Percentiles rank a stretch among this genome's conserved stretches.
Evolutionary conservation across 2,329 filamentous ascomycete genomes (phyloP).

Genomic region (Clarireedia monteithiana): DNA sequence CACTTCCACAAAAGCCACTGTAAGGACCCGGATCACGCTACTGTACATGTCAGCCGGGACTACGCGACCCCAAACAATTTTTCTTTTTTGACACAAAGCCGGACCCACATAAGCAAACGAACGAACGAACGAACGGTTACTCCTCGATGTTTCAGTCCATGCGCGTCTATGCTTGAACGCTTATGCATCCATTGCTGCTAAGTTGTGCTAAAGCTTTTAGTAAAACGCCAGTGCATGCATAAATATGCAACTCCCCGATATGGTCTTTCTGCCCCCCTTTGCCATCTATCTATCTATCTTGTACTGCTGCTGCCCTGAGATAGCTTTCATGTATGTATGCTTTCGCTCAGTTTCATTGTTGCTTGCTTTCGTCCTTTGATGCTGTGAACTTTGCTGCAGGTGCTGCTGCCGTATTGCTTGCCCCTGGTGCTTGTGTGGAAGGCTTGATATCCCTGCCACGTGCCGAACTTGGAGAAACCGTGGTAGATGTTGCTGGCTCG

Average conservation of each 20-base stretch:
- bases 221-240: no score
- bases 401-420: conserved; percentile 2
- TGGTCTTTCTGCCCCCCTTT: no score
- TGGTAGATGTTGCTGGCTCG: conserved; percentile 5
- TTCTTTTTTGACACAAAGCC: no score
- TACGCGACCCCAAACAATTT: background rate
- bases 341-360: background rate
- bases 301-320: background rate
- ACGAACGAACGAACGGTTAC: background rate
- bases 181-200: no score
- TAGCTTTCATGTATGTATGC: background rate
- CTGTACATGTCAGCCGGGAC: no score
- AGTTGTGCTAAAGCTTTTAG: no score
- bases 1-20: no score
- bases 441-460: conserved; percentile 23
- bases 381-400: background rate
- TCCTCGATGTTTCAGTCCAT: no score
- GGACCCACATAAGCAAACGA: background rate
- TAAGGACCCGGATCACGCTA: no score
- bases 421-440: conserved; percentile 22
- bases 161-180: no score
- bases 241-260: no score
- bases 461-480: conserved; percentile 7
- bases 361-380: background rate
- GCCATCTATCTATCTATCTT: no score